Conservation (phyloP, 371 early-diverging fungal genomes). For the Circinella umbellata region DNA sequence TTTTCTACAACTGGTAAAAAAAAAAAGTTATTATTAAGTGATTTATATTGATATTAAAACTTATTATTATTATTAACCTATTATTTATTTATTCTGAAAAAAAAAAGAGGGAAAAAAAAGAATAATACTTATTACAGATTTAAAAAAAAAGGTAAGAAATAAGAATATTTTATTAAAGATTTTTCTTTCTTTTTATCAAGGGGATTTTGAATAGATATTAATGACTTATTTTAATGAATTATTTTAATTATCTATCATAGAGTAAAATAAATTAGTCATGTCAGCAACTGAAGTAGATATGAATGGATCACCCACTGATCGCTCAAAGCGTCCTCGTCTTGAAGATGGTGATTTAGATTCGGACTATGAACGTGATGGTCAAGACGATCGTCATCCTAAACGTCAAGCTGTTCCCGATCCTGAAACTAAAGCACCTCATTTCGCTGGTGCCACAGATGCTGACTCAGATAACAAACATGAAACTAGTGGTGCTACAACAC, state of each 20-base stretch:
- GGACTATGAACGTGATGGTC: conserved; percentile 38
- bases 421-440: conserved; percentile 54
- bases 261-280: not conserved
- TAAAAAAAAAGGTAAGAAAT: no score
- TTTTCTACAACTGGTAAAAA: no score
- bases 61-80: no score
- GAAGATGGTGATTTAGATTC: conserved; percentile 47
- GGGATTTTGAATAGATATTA: no score
- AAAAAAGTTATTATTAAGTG: no score
- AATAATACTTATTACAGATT: no score
- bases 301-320: conserved; percentile 44
- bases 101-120: no score
- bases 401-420: conserved; percentile 55
- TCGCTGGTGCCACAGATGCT: conserved; percentile 30
- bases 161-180: no score
- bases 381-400: conserved; percentile 52
- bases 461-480: conserved; percentile 19
- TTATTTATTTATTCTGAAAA: no score
- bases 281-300: conserved; percentile 12
- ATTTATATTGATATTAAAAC: no score
- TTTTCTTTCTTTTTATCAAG: no score
- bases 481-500: conserved; percentile 4
- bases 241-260: not conserved
- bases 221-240: no score
- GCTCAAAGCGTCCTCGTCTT: conserved; percentile 52